A percentile compares a stretch with the other conserved stretches of the same genome.
These are phyloP conservation scores for Coelastrella sp. DNA, from an alignment of 139 green algal genomes.

Conservation along the genomic window DNA sequence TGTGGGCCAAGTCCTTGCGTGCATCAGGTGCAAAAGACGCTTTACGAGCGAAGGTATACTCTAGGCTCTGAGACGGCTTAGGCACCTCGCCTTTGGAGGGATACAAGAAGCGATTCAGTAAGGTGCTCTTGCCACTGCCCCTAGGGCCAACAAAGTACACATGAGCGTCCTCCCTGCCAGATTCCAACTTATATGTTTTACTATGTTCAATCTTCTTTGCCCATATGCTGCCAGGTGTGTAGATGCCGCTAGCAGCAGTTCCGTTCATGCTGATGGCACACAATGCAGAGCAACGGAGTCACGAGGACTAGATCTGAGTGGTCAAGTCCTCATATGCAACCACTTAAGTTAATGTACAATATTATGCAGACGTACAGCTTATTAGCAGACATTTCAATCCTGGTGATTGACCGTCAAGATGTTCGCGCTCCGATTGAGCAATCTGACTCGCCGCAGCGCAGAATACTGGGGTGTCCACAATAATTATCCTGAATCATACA, in stretches of 20 bases:
- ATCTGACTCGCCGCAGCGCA: too few species aligned
- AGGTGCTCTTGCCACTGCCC: constrained; percentile 72
- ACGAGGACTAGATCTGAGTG: too few species aligned
- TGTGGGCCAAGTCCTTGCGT: constrained; percentile 77
- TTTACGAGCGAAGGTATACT: constrained; percentile 78
- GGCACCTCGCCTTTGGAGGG: constrained; percentile 61
- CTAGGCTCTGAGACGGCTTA: constrained; percentile 75
- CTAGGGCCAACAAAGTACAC: constrained; percentile 72
- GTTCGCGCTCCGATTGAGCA: too few species aligned
- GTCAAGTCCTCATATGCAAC: too few species aligned
- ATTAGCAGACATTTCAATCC: too few species aligned
- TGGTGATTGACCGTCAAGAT: too few species aligned
- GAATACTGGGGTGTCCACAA: too few species aligned
- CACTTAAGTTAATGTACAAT: too few species aligned
- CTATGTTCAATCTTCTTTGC: constrained; percentile 60
- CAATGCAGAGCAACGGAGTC: too few species aligned
- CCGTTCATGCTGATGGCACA: too few species aligned
- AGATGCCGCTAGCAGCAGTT: neutral
- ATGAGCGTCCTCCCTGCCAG: constrained; percentile 60
- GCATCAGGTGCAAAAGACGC: constrained; percentile 52
- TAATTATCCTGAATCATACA: too few species aligned
- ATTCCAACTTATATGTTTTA: constrained; percentile 45
- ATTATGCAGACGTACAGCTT: too few species aligned
- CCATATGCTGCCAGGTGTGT: constrained; percentile 62
- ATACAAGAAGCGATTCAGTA: constrained; percentile 78